Evolutionary conservation across 805 yeast genomes (phyloP), one percentile per base, ranked within the genome.

Genomic region (Wickerhamomyces pijperi): DNA sequence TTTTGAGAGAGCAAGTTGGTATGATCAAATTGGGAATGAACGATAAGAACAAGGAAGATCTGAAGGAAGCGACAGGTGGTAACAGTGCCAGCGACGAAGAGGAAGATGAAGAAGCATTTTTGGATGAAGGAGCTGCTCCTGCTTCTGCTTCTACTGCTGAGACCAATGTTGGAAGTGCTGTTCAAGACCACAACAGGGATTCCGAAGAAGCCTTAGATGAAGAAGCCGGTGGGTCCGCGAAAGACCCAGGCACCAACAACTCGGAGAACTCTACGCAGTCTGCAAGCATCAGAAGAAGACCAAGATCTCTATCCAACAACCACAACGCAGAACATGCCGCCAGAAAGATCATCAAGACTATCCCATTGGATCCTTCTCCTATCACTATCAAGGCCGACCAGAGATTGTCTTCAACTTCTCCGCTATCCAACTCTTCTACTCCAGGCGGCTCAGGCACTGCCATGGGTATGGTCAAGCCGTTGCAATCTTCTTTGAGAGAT

Each of bases 361-460:
- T 83, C 47, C 94, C 94, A 3, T 61, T 83, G 45, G 94, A 83
- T 55, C 94, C 94, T 0, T 79, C 74, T 39, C 94, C 94, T 5
- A 83, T 83, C 31, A 44, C 58, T 1, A 23, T 54, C 28, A 48
- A 42, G 32, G 33, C 39, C 5, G 46, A 40, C 11, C 42, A 39
- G 11, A 45, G 46, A 8, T 43, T 39, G 19, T 49, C 43, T 23
- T 47, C 43, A 35, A 34, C 41, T 2, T 36, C 43, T 16, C 17
- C 39, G 16, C 21, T n/a, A 5, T 31, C 40, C 14, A 37, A 32
- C 4, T 29, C 39, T 0, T 28, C 42, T 3, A 16, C 33, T 16
- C 29, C 29, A 25, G 29, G 29, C n/a, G n/a, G 29, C 4, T 4
- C n/a, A 25, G 4, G 5, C 4, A 25, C n/a, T 14, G 13, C n/a